Percentiles rank a stretch among this genome's conserved stretches.
Evolutionary conservation across 192 early-diverging fungal species (phyloP).

Genomic region (Neocallimastix lanati): DNA sequence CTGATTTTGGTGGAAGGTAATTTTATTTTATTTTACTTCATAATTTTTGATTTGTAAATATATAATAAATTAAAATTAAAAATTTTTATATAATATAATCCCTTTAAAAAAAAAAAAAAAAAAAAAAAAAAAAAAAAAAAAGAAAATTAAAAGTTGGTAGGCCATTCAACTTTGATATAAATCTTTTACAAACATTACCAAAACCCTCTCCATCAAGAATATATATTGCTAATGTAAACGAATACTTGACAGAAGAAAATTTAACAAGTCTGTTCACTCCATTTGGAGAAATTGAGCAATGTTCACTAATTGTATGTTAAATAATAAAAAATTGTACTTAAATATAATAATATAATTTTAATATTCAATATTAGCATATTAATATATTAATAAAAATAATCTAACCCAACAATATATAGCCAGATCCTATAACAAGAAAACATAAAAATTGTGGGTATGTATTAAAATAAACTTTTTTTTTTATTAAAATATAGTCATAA

Average conservation of each 20-base stretch:
- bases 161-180: constrained; percentile 61
- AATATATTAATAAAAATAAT: no score
- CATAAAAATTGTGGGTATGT: constrained; percentile 67
- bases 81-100: no score
- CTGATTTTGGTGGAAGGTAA: constrained; percentile 59
- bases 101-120: neutral
- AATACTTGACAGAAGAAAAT: constrained; percentile 50
- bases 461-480: neutral
- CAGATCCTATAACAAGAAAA: constrained; percentile 44
- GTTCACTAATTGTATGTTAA: constrained; percentile 39
- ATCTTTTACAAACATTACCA: constrained; percentile 38
- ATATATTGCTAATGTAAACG: constrained; percentile 71
- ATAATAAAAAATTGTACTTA: no score
- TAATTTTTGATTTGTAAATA: no score
- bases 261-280: constrained; percentile 61
- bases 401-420: constrained; percentile 26
- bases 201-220: constrained; percentile 43
- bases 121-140: neutral
- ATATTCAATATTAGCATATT: no score
- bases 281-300: constrained; percentile 58
- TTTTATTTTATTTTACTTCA: no score
- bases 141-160: constrained; percentile 60
- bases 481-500: no score
- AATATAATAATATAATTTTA: no score
- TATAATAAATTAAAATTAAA: no score